Base-by-base conservation (phyloP, 2,329 filamentous ascomycete genomes). In the Beauveria australis region DNA sequence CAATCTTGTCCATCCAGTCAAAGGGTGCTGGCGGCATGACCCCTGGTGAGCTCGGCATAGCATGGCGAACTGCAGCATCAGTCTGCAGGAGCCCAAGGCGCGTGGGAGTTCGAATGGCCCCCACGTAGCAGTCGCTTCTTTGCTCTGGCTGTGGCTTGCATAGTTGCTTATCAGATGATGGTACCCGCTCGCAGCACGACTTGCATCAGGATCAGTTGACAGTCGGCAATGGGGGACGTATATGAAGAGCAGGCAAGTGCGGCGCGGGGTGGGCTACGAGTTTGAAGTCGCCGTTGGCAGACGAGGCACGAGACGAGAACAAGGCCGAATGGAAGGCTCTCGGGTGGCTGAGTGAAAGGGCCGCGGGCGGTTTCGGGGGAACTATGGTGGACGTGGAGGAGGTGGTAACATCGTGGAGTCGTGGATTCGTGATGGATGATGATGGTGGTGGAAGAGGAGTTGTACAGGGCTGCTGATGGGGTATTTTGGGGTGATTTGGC, bases 81-180 rank as follows among this genome's bases (percentile, higher is more conserved):
- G 12, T 14, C 33, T 37, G 12, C 33, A 37, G 33, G 33, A 37
- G 33, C 33, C 33, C 33, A 12, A 33, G 30, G 30, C 10, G 30
- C 30, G 30, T 33, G 30, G 30, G 30, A 33, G 30, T 10, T 12
- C 5, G 30, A 33, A 33, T 37, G 33, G 33, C 33, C 33, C 33
- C 33, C 33, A 37, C 33, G 33, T 37, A 37, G 12, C 33, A 37
- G 33, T 37, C 33, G 33, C 33, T 37, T 37, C 5, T 37, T 37
- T 37, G 33, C 19, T 1, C 5, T 16, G 9, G 18, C 10, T 18
- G 16, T 30, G 12, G 41, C 18, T 37, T 37, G 33, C 33, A 6
- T 37, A 37, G 33, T 37, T 19, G n/a, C 18, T 52, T 52, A 59
- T 59, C 56, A 59, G 56, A 59, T 59, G 56, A 59, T 59, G 48